Base-by-base conservation (phyloP, 768 basidiomycete species). In the Suillus placidus region DNA sequence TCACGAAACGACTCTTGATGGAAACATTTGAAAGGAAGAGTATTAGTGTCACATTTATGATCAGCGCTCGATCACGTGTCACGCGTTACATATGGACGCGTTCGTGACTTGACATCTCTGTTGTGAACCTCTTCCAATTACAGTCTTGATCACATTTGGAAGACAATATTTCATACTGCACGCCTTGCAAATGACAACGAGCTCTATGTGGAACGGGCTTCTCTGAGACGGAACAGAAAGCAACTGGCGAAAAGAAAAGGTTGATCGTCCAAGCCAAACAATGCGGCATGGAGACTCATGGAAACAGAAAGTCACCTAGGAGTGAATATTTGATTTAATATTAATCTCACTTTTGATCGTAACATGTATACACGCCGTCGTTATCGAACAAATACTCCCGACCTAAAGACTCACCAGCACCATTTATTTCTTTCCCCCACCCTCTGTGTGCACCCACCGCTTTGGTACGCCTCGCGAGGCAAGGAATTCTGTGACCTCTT, bases 401-500 rank as follows among this genome's bases (percentile, higher is more conserved):
- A 18, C 61, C 26, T 9, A 54, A 20, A 9, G 52, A 54, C 52
- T 34, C 37, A 23, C n/a, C n/a, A 0, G 14, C 12, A 7, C 10
- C 26, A 42, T 42, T 26, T 60, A 83, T 74, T 88, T 88, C 78
- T 87, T 85, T 12, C 67, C 77, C 30, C 2, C 60, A 78, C n/a
- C 88, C 2, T 72, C 73, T 2, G 82, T 77, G 72, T 87, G 85
- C 61, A 96, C 90, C 92, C 92, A 96, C 71, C 83, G 83, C 80
- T 90, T 92, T 34, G 94, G 93, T 38, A 96, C 85, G 0, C 95
- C 93, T 68, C 84, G 87, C 30, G 79, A 82, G 3, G 84, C 74
- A 47, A 97, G 74, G 66, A 93, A 84, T 6, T 92, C 90, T 12
- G 83, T 79, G 13, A 94, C 89, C 3, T 81, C 78, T 68, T 85